A percentile compares a stretch with the other conserved stretches of the same genome.
These are phyloP conservation scores for Cladophialophora psammophila DNA, from an alignment of 2,329 filamentous ascomycete species.

Conservation along the genomic window DNA sequence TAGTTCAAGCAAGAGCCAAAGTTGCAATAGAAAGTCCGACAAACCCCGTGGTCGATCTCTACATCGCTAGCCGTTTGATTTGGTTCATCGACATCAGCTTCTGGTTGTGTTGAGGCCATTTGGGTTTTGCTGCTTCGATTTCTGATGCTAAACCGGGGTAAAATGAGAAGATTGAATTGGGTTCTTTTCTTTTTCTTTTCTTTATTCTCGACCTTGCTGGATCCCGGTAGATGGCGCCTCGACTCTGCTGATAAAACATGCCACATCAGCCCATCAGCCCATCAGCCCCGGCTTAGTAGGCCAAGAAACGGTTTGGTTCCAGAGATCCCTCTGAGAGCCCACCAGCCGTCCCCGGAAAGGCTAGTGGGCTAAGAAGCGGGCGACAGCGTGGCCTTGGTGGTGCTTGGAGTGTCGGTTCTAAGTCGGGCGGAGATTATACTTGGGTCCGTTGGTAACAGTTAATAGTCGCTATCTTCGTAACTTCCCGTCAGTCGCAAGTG, in stretches of 20 bases:
- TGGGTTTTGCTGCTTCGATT: not conserved
- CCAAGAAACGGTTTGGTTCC: not conserved
- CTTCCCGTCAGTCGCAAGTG: too few species aligned
- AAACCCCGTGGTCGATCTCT: conserved; percentile 15
- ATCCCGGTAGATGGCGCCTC: not conserved
- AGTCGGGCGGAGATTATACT: too few species aligned
- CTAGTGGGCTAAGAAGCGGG: not conserved
- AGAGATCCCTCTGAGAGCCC: not conserved
- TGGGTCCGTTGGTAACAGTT: too few species aligned
- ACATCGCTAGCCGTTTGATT: not conserved
- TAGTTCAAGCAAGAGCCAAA: conserved; percentile 1
- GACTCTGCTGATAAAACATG: not conserved
- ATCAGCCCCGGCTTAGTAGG: not conserved
- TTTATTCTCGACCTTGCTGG: not conserved
- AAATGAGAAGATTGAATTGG: not conserved
- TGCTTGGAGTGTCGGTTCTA: too few species aligned
- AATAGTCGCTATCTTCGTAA: not conserved
- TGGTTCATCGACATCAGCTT: not conserved
- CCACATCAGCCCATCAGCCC: not conserved
- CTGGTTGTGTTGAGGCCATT: not conserved
- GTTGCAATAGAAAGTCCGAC: not conserved
- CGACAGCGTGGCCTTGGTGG: conserved; percentile 1
- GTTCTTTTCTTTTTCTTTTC: not conserved
- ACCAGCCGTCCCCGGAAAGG: not conserved
- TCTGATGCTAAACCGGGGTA: not conserved